Base-by-base conservation (phyloP, 2,329 filamentous ascomycete species). In the Amylocarpus encephaloides region DNA sequence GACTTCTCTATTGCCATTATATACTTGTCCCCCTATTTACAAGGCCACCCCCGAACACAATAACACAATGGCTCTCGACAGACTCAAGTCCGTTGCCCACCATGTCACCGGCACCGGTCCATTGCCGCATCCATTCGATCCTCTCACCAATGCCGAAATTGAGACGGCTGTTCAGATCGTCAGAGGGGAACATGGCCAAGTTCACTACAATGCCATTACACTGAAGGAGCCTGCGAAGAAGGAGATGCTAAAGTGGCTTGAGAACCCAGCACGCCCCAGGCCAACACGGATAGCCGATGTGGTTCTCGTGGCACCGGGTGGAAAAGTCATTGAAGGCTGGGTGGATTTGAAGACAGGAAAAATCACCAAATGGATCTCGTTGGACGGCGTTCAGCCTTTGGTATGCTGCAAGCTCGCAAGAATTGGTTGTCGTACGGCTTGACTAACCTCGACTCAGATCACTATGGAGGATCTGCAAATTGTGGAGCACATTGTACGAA, bases 391-490 rank as follows among this genome's bases (percentile, higher is more conserved):
- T 12, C 90, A 95, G 68, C 91, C 90, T 26, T 78, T 95, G 67
- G 83, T 86, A 66, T 67, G 77, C 66, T n/a, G 22, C 26, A 10
- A 13, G 4, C 15, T 10, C 12, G 22, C 3, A 40, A 13, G 13
- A 36, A 26, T 12, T 11, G 34, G 30, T 2, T 46, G 13, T 16
- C 41, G 40, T 19, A 16, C 15, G 7, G 22, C 38, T 11, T 51
- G 13, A 48, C 49, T 64, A 30, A 64, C 38, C 1, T 12, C 22
- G 5, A 40, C 9, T 26, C 15, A 86, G 81, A 94, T 95, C 64
- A 95, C 88, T 0, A 89, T 94, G 80, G 90, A 95, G 64, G 91
- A 95, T 66, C 75, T 95, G 33, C 80, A 89, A 61, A 76, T 81
- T 49, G 90, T 95, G 1, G 91, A 96, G 69, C 75, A 78, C 50